Conservation (phyloP, 345 rosid species). For the Rhodamnia argentea region DNA sequence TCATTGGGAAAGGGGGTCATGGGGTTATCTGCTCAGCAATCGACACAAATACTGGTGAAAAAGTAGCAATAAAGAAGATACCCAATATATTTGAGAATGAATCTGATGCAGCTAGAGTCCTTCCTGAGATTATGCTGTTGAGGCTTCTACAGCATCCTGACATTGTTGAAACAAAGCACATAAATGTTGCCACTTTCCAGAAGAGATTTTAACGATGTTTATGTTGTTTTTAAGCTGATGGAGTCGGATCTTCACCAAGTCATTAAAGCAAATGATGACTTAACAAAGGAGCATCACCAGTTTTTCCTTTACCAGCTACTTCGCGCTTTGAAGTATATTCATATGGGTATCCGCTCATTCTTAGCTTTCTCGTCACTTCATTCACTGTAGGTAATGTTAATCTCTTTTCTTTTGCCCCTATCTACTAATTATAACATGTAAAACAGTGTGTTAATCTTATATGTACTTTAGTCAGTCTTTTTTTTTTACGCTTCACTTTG, state of each 20-base stretch:
- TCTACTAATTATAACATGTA: not conserved
- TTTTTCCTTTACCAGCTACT: conserved; percentile 87
- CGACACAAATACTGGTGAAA: conserved; percentile 64
- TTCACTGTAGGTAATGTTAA: not conserved
- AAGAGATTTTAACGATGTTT: conserved; percentile 86
- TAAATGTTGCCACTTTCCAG: conserved; percentile 83
- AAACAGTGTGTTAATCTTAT: not conserved
- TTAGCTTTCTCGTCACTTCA: not conserved
- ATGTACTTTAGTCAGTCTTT: not conserved
- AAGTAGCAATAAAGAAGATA: conserved; percentile 80
- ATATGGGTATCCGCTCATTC: conserved; percentile 39
- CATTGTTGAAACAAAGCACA: conserved; percentile 85
- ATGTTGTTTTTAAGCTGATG: conserved; percentile 94
- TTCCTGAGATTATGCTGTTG: conserved; percentile 70
- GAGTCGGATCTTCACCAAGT: conserved; percentile 90
- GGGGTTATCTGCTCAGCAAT: conserved; percentile 84
- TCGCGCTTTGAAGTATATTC: conserved; percentile 81
- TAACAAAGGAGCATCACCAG: conserved; percentile 80
- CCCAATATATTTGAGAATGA: conserved; percentile 63
- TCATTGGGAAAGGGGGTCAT: conserved; percentile 73
- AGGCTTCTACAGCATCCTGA: conserved; percentile 79
- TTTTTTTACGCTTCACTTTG: not conserved
- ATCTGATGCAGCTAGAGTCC: conserved; percentile 76
- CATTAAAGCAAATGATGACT: conserved; percentile 86
- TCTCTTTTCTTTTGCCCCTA: not conserved